Evolutionary conservation across 805 yeast genomes (phyloP), one percentile per base, ranked within the genome.

Genomic region (Hanseniaspora vineae): DNA sequence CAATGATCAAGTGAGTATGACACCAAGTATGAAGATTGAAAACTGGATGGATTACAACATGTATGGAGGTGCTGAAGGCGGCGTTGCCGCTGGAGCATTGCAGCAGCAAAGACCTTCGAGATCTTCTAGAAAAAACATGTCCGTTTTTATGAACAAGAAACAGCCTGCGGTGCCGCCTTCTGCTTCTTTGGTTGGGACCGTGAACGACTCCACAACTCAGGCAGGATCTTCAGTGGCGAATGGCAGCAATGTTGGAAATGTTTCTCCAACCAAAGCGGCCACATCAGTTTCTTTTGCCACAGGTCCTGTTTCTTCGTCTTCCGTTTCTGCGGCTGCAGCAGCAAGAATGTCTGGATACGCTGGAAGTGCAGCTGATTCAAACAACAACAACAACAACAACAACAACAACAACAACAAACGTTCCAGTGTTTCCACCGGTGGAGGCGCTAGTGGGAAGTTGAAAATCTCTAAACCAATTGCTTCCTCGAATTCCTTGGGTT

Each of bases 401-500:
- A 23, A 23, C n/a, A n/a, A n/a, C 29, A 23, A 8, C 29, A 23
- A 23, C 29, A 23, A 23, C 6, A 23, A 23, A 23, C 29, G 29
- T 23, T 23, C 29, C 29, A 23, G 29, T 23, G 29, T 23, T 23
- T 23, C 29, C 49, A 18, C 54, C 55, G 35, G 53, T 53, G 60
- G 55, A 55, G 31, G 64, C 54, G 51, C 48, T 55, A n/a, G 61
- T 55, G 37, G 56, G 48, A 60, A 69, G 42, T 75, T 71, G 44
- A 69, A 62, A 39, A 82, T 82, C 39, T 79, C 85, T 8, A 76
- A 73, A 48, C 90, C 90, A 11, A 81, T 81, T 35, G 79, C 81
- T 48, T 73, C 82, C 3, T 77, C 77, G 51, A 82, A 80, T 59
- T 81, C 90, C 2, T 67, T 82, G 50, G 89, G 89, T 33, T 82